These are phyloP conservation scores for Scytalidium sp. DNA, from an alignment of 2,329 filamentous ascomycete species.

Conservation along the genomic window DNA sequence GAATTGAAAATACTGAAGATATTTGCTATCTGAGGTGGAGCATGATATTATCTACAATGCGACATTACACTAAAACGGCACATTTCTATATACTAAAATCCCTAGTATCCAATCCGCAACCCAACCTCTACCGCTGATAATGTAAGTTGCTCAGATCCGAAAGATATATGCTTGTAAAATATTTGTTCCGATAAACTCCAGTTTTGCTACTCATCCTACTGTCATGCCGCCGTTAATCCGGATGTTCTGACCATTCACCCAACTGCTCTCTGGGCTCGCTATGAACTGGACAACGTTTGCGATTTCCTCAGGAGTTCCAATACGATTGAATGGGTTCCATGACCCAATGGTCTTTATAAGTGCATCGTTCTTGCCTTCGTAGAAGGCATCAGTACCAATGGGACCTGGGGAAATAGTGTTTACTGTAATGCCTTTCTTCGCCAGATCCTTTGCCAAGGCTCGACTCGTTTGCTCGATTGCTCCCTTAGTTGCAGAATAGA, in stretches of 20 bases:
- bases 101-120: no score
- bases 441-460: constrained; percentile 43
- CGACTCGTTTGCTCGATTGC: constrained; percentile 48
- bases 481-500: constrained; percentile 45
- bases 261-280: constrained; percentile 26
- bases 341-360: constrained; percentile 30
- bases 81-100: no score
- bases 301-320: constrained; percentile 42
- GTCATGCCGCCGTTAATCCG: constrained; percentile 36
- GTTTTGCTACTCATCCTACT: background rate
- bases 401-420: constrained; percentile 47
- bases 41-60: no score
- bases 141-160: no score
- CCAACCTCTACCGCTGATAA: no score
- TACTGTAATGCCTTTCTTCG: constrained; percentile 38
- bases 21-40: no score
- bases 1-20: no score
- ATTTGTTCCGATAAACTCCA: no score
- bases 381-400: constrained; percentile 44
- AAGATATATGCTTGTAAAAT: no score
- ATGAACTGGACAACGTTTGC: constrained; percentile 37
- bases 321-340: constrained; percentile 34
- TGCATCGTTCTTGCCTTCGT: constrained; percentile 35
- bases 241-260: constrained; percentile 40
- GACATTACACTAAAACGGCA: no score